phyloP scores from a whole-genome alignment of 2,329 filamentous ascomycete species.

The Penicillium sp. region DNA sequence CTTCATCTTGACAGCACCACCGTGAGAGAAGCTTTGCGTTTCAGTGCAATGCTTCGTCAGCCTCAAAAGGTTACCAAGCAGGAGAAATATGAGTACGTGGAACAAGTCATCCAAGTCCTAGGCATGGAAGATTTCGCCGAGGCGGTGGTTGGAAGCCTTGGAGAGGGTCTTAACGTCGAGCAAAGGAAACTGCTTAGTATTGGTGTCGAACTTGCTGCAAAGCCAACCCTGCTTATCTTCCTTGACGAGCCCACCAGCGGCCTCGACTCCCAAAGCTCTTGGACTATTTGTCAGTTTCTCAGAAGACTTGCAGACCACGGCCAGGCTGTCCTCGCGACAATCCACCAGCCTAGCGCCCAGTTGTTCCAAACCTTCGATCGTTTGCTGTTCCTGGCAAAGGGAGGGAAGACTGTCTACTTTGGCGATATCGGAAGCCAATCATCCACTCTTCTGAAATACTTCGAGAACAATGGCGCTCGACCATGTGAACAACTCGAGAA shows the following conservation, averaged over 20 bases:
- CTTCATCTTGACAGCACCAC: slow-evolving; percentile 78
- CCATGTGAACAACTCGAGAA: slow-evolving; percentile 61
- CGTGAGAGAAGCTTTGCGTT: slow-evolving; percentile 79
- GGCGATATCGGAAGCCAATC: slow-evolving; percentile 61
- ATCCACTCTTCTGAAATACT: slow-evolving; percentile 57
- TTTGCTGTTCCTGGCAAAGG: slow-evolving; percentile 60
- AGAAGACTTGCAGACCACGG: slow-evolving; percentile 82
- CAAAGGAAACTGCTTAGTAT: slow-evolving; percentile 75
- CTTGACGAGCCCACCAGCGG: slow-evolving; percentile 82
- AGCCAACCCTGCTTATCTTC: slow-evolving; percentile 82
- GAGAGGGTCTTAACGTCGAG: slow-evolving; percentile 65
- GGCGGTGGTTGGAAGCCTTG: slow-evolving; percentile 79
- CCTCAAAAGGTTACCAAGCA: slow-evolving; percentile 63
- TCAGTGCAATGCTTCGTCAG: slow-evolving; percentile 81
- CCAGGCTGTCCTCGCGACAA: slow-evolving; percentile 85
- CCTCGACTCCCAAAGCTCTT: slow-evolving; percentile 84
- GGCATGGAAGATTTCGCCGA: slow-evolving; percentile 89
- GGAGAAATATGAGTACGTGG: slow-evolving; percentile 80
- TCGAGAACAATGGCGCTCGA: slow-evolving; percentile 60
- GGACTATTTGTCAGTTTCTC: slow-evolving; percentile 78
- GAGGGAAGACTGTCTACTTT: slow-evolving; percentile 66
- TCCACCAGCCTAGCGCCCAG: slow-evolving; percentile 88
- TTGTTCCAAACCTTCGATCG: slow-evolving; percentile 77
- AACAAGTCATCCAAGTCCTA: slow-evolving; percentile 75
- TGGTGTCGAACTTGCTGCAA: slow-evolving; percentile 88